Evolutionary conservation across 2,329 filamentous ascomycete genomes (phyloP).

Genomic region (Geosmithia morbida): DNA sequence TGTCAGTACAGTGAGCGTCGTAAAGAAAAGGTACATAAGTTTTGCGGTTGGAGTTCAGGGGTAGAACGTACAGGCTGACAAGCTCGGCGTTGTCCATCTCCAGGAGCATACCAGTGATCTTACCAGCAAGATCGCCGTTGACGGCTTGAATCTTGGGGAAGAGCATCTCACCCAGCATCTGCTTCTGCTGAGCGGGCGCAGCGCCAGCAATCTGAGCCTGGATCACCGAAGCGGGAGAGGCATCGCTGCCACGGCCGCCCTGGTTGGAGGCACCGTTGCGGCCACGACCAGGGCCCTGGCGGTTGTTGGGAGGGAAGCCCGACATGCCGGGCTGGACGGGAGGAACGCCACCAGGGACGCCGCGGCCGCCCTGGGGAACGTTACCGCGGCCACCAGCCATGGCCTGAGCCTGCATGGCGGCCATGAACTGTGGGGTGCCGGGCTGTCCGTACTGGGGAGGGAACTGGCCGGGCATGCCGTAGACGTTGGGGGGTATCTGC

Average conservation of each 20-base stretch:
- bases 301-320: constrained; percentile 42
- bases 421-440: constrained; percentile 65
- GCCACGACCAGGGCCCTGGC: constrained; percentile 34
- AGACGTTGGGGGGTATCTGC: constrained; percentile 78
- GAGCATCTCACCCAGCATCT: constrained; percentile 92
- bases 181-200: constrained; percentile 76
- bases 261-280: constrained; percentile 29
- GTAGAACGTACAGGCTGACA: constrained; percentile 72
- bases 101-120: constrained; percentile 98
- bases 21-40: background rate
- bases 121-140: constrained; percentile 91
- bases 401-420: constrained; percentile 65
- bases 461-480: constrained; percentile 67
- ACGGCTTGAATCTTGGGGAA: constrained; percentile 97
- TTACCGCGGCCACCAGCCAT: constrained; percentile 48
- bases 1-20: constrained; percentile 5
- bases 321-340: constrained; percentile 39
- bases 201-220: constrained; percentile 43
- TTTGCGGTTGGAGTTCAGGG: background rate
- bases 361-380: constrained; percentile 51
- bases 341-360: constrained; percentile 62
- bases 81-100: constrained; percentile 98
- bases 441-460: constrained; percentile 70
- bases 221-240: constrained; percentile 22
- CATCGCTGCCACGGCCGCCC: constrained; percentile 25